These are phyloP conservation scores for Cenchrus fungigraminus DNA, from an alignment of 176 grass and related monocot genomes.

Conservation along the genomic window DNA sequence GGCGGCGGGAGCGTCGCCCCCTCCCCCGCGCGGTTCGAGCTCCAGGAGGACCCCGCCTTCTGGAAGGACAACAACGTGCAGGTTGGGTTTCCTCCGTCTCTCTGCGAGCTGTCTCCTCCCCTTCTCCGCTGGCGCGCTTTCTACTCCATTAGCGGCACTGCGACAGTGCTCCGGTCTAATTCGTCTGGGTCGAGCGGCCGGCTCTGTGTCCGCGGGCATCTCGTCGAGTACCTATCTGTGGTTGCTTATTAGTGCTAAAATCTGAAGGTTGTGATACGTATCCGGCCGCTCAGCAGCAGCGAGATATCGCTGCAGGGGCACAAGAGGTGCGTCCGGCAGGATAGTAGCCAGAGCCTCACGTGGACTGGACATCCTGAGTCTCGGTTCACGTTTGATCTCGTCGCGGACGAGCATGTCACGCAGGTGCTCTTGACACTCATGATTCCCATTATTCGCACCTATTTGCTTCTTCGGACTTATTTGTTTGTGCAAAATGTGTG, in stretches of 20 bases:
- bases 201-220: neutral
- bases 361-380: constrained; percentile 91
- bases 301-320: constrained; percentile 87
- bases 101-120: neutral
- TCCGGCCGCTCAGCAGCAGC: constrained; percentile 73
- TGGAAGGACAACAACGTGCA: constrained; percentile 99
- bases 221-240: constrained; percentile 19
- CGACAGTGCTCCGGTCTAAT: neutral
- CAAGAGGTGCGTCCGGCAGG: constrained; percentile 75
- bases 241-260: constrained; percentile 5
- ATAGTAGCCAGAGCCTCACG: constrained; percentile 76
- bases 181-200: neutral
- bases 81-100: constrained; percentile 44
- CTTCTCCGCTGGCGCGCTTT: neutral
- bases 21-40: constrained; percentile 58
- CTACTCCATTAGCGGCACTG: neutral
- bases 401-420: constrained; percentile 90
- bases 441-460: neutral
- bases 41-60: constrained; percentile 86
- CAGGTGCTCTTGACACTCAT: constrained; percentile 56
- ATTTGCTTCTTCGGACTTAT: neutral
- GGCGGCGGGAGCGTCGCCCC: constrained; percentile 4
- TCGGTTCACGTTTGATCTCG: constrained; percentile 92
- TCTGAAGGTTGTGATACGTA: constrained; percentile 76
- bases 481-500: neutral